Percentiles rank a stretch among this genome's conserved stretches.
Evolutionary conservation across 768 basidiomycete species (phyloP).

Genomic region (Mycena polygramma): DNA sequence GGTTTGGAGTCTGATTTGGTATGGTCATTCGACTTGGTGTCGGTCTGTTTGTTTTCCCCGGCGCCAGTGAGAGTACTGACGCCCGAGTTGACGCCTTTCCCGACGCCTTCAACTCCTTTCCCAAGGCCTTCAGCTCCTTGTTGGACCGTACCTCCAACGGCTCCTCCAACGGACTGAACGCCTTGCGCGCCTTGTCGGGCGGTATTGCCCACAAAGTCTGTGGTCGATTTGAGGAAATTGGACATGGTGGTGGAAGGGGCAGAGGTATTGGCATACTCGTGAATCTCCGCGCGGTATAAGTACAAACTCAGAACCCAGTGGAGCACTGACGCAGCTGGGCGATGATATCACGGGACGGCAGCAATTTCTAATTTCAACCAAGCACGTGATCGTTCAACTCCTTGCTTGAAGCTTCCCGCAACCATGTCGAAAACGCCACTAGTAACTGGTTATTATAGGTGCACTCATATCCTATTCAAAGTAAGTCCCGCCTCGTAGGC

Average conservation of each 20-base stretch:
- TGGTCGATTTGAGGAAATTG: constrained; percentile 13
- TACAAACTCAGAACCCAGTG: too few species aligned
- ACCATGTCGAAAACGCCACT: neutral
- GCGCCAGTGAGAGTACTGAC: neutral
- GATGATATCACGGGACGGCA: too few species aligned
- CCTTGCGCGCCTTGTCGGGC: constrained; percentile 4
- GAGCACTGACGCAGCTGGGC: too few species aligned
- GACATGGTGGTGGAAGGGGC: constrained; percentile 4
- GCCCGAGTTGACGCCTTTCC: constrained; percentile 10
- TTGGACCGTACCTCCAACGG: constrained; percentile 4
- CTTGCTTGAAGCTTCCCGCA: too few species aligned
- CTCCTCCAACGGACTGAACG: neutral
- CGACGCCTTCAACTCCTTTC: constrained; percentile 7
- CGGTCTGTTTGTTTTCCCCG: constrained; percentile 3
- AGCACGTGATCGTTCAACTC: too few species aligned
- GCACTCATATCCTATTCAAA: constrained; percentile 87
- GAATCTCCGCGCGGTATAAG: too few species aligned
- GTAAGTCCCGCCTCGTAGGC: neutral
- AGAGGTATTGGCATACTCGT: neutral
- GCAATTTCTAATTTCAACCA: too few species aligned
- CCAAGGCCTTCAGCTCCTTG: constrained; percentile 10
- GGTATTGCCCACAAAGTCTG: constrained; percentile 17
- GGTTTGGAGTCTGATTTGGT: neutral
- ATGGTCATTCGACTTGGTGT: neutral
- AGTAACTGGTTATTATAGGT: constrained; percentile 82